Evolutionary conservation across 2,329 filamentous ascomycete species (phyloP).

Genomic region (Rutstroemia sp.): DNA sequence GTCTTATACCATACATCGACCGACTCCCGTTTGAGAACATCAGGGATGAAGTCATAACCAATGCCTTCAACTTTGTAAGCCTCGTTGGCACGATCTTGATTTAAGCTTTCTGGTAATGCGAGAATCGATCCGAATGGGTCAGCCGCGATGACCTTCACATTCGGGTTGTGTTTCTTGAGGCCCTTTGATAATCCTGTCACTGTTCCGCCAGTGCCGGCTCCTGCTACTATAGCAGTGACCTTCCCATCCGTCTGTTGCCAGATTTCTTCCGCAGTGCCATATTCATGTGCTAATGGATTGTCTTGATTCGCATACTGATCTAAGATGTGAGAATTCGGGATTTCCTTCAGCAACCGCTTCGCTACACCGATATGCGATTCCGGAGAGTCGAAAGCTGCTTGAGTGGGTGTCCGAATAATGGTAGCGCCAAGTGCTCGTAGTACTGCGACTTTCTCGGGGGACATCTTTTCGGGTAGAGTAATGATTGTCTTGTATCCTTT

Average conservation of each 20-base stretch:
- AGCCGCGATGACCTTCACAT: constrained; percentile 84
- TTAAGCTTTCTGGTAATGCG: constrained; percentile 71
- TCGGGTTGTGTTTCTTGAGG: constrained; percentile 75
- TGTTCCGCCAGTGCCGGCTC: constrained; percentile 91
- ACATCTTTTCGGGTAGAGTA: constrained; percentile 99
- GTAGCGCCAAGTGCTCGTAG: constrained; percentile 89
- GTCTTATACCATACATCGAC: constrained; percentile 99
- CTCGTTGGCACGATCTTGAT: constrained; percentile 72
- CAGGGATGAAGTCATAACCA: constrained; percentile 95
- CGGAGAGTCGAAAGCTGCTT: constrained; percentile 88
- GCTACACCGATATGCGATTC: constrained; percentile 98
- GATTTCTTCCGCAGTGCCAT: constrained; percentile 91
- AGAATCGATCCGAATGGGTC: constrained; percentile 91
- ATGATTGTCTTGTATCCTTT: constrained; percentile 99
- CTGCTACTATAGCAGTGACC: constrained; percentile 77
- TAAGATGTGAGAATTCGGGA: constrained; percentile 93
- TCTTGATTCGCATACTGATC: constrained; percentile 92
- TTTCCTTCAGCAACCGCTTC: constrained; percentile 81
- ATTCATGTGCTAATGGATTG: constrained; percentile 90
- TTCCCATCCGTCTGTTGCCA: constrained; percentile 84
- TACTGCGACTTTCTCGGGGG: constrained; percentile 93
- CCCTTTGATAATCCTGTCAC: constrained; percentile 85
- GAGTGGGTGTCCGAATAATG: constrained; percentile 94
- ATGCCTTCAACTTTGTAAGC: constrained; percentile 98
- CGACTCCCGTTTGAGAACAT: constrained; percentile 72